phyloP scores from a whole-genome alignment of 352 stramenopile species.

The Globisporangium middletonii region DNA sequence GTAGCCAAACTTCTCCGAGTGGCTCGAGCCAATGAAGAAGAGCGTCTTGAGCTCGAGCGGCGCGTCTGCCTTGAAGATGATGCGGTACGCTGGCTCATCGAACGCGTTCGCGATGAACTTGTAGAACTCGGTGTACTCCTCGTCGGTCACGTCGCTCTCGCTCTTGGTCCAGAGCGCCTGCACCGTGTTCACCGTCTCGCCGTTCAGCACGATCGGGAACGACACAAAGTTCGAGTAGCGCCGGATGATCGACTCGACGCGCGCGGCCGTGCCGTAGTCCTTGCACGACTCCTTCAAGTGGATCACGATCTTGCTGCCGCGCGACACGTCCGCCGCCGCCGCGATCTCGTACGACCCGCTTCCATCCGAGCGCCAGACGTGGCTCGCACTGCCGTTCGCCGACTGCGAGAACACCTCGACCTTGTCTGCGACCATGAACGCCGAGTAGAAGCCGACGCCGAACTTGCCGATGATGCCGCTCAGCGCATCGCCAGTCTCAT shows the following conservation, averaged over 20 bases:
- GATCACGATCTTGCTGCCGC: constrained; percentile 97
- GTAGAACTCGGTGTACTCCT: constrained; percentile 97
- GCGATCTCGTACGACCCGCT: constrained; percentile 80
- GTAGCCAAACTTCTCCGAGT: constrained; percentile 97
- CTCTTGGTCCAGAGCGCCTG: constrained; percentile 97
- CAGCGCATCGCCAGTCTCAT: constrained; percentile 63
- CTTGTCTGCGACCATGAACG: constrained; percentile 98
- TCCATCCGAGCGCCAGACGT: constrained; percentile 77
- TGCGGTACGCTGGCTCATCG: constrained; percentile 90
- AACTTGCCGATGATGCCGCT: constrained; percentile 99
- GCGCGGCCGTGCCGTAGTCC: constrained; percentile 90
- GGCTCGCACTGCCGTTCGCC: constrained; percentile 39
- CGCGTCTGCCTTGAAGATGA: constrained; percentile 98
- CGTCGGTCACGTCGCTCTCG: constrained; percentile 93
- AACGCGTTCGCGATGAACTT: constrained; percentile 96
- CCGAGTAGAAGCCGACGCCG: constrained; percentile 99
- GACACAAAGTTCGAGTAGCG: constrained; percentile 99
- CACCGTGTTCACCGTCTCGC: constrained; percentile 96
- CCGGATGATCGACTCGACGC: constrained; percentile 96
- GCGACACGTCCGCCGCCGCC: constrained; percentile 56
- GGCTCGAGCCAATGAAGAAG: constrained; percentile 95
- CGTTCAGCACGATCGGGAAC: constrained; percentile 98
- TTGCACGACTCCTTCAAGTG: constrained; percentile 96
- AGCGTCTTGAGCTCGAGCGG: constrained; percentile 98
- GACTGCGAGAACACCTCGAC: constrained; percentile 92